These are phyloP conservation scores for Myxozyma nipponensis DNA, from an alignment of 805 yeast species.

Conservation along the genomic window DNA sequence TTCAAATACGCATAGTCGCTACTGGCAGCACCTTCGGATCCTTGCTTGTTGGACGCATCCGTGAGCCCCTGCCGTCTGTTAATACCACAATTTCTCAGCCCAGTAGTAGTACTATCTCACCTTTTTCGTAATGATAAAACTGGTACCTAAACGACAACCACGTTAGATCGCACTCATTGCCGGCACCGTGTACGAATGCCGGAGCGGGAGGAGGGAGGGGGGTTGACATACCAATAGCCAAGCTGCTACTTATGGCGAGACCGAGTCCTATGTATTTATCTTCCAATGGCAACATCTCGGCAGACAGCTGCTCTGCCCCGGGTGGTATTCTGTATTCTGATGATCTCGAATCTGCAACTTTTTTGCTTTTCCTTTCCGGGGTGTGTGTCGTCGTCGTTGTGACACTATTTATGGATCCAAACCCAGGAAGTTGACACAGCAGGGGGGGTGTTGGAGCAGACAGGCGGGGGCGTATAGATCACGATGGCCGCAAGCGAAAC, in stretches of 20 bases:
- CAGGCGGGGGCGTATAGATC: too few species aligned
- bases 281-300: constrained; percentile 44
- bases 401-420: too few species aligned
- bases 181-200: not conserved
- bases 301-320: too few species aligned
- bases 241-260: constrained; percentile 77
- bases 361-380: too few species aligned
- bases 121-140: constrained; percentile 79
- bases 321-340: too few species aligned
- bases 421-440: too few species aligned
- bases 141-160: constrained; percentile 21
- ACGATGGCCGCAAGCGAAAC: too few species aligned
- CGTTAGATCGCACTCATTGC: not conserved
- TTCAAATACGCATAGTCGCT: constrained; percentile 74
- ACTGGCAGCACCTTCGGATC: constrained; percentile 46
- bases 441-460: too few species aligned
- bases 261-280: constrained; percentile 88
- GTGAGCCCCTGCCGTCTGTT: constrained; percentile 51
- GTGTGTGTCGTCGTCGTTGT: too few species aligned
- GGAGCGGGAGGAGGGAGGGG: too few species aligned
- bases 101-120: constrained; percentile 1
- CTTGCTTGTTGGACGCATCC: constrained; percentile 61
- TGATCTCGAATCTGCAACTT: too few species aligned
- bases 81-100: not conserved
- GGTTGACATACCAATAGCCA: constrained; percentile 84